Base-by-base conservation (phyloP, 345 rosid genomes). In the Rubroshorea leprosula region DNA sequence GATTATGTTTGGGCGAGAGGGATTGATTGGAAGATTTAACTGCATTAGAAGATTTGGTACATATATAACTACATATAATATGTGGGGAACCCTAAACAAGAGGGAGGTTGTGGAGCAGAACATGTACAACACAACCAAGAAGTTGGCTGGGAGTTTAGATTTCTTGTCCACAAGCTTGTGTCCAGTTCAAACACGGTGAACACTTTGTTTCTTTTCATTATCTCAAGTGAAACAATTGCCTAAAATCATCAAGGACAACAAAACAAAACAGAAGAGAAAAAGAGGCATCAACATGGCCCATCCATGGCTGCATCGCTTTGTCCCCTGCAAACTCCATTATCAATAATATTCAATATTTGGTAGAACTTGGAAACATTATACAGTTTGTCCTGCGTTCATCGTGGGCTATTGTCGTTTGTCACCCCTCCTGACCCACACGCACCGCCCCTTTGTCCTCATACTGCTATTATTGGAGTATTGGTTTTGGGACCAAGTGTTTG, bases 141-240 rank as follows among this genome's bases (percentile, higher is more conserved):
- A n/a, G n/a, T n/a, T 47, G 55, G 54, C 62, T 39, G 13, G 35
- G 22, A 65, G 49, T 62, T 48, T 51, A 23, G 74, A 62, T 15
- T 0, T 58, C 59, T 77, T 83, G 89, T 83, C 84, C 66, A 61
- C 57, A 58, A 63, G 68, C 55, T 15, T 18, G 35, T 80, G 84
- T 83, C 84, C 55, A 67, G 54, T 70, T 70, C 71, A 55, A 19
- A 20, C 51, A 63, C 22, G 15, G 17, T 66, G 9, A 57, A 54
- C 65, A 72, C 31, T 60, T 21, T 14, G 41, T 75, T 63, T 74
- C 73, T 74, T 76, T 69, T 63, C 68, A 35, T 58, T 60, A 56
- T 67, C 57, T 70, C 23, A 8, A 35, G 22, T 2, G 20, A 9
- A 50, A 23, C 48, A 31, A 11, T 49, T 49, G 16, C 2, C 15